Percentiles rank a stretch among this genome's conserved stretches.
phyloP scores from a whole-genome alignment of 768 basidiomycete species.

The Tylopilus subfusipes region DNA sequence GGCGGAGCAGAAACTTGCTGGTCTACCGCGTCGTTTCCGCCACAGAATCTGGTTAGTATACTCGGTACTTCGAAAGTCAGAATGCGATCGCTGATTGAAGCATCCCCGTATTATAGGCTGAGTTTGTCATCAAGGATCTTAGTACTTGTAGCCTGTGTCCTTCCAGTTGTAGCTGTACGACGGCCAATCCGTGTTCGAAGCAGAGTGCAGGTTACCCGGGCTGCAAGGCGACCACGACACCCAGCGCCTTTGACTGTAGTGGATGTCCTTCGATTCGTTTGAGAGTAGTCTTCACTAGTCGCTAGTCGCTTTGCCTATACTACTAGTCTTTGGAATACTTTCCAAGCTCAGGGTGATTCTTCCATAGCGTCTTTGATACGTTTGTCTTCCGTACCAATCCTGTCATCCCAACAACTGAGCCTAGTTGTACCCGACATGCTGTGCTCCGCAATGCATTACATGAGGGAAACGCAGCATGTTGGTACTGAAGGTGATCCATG shows the following conservation, averaged over 20 bases:
- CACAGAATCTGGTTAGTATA: neutral
- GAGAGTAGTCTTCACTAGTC: neutral
- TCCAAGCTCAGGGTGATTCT: no score
- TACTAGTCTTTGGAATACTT: neutral
- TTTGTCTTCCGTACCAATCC: no score
- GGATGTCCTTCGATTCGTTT: conserved; percentile 9
- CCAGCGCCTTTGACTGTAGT: neutral
- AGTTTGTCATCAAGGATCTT: neutral
- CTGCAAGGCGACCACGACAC: neutral
- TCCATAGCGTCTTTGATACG: no score
- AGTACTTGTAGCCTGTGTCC: neutral
- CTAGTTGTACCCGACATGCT: no score
- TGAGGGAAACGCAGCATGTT: no score
- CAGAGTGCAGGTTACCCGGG: neutral
- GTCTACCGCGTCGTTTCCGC: neutral
- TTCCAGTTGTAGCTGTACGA: neutral
- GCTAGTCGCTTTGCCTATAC: neutral
- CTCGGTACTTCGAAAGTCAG: neutral
- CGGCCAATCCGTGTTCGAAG: neutral
- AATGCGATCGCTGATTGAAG: neutral
- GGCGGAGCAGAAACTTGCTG: neutral
- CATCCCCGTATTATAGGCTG: neutral
- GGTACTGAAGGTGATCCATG: no score
- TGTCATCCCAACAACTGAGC: no score
- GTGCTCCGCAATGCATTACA: no score